Base-by-base conservation (phyloP, 441 rosid genomes). In the Gossypium davidsonii region DNA sequence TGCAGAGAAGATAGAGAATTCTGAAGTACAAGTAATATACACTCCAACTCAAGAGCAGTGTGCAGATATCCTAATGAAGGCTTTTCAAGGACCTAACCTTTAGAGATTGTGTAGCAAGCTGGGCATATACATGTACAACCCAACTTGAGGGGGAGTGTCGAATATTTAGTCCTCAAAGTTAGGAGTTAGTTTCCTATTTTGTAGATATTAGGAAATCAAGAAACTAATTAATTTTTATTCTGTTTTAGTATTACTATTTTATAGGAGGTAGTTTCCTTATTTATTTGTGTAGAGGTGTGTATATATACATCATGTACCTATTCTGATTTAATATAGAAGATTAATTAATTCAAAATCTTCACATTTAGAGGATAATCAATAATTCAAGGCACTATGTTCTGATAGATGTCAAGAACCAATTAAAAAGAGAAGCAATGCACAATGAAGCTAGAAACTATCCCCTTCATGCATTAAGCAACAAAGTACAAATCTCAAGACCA, bases 401-500 rank as follows among this genome's bases (percentile, higher is more conserved):
- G 20, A 59, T 14, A n/a, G 21, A 42, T 25, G 6, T 64, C 28
- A 64, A 63, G 52, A 37, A 64, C 11, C 28, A 18, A 39, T 39
- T 51, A 17, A 18, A 66, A 31, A 17, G 42, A 53, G 37, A 53
- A 31, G 23, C 14, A 17, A 37, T 1, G 20, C 51, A 18, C 44
- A 49, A 3, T 49, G 59, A 67, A 66, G 15, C 23, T 7, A 48
- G 23, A 23, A 63, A 48, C 6, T 48, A 48, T 17, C 39, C 21
- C 21, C 49, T 26, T 7, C 39, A 7, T 48, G 18, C 1, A 3
- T 49, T 46, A 72, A 69, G 42, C 48, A 60, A 62, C 12, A 48
- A 15, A 53, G 56, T 49, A 71, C n/a, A 57, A 31, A 37, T 46
- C 61, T 20, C 72, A 63, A 11, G 68, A 71, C 28, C 8, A 73